Percentiles rank a stretch among this genome's conserved stretches.
Conservation (phyloP, 2,329 filamentous ascomycete genomes). For the Fusarium udum region DNA sequence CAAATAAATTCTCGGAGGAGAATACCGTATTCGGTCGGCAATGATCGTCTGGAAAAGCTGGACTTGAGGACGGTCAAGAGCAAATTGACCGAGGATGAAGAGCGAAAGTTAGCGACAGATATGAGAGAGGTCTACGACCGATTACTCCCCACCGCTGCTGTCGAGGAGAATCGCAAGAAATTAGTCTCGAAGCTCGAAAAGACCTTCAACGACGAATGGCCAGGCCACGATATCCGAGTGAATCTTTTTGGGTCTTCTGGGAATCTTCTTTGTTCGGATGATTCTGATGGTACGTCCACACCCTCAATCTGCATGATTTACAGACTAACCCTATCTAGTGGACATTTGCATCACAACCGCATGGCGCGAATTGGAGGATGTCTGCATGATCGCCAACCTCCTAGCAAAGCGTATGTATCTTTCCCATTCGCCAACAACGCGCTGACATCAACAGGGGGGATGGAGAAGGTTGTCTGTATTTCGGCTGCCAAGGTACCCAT, state of each 20-base stretch:
- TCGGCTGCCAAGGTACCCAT: conserved; percentile 96
- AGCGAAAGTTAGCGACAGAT: conserved; percentile 78
- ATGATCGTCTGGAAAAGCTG: conserved; percentile 77
- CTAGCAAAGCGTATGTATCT: conserved; percentile 80
- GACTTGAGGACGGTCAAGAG: conserved; percentile 78
- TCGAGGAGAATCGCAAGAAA: conserved; percentile 77
- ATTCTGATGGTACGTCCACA: conserved; percentile 83
- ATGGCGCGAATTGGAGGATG: conserved; percentile 85
- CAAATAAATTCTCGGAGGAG: conserved; percentile 82
- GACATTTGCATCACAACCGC: conserved; percentile 97
- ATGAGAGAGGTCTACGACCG: conserved; percentile 87
- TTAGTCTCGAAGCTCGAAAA: conserved; percentile 89
- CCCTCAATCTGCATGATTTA: background rate
- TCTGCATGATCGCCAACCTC: conserved; percentile 89
- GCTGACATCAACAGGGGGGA: conserved; percentile 74
- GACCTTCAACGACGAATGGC: conserved; percentile 91
- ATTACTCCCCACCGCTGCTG: conserved; percentile 83
- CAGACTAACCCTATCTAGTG: conserved; percentile 62
- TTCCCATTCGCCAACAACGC: background rate
- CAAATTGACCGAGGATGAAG: conserved; percentile 75
- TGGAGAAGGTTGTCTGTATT: conserved; percentile 96
- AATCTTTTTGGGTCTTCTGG: conserved; percentile 98
- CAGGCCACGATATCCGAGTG: conserved; percentile 87
- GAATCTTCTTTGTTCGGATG: conserved; percentile 91
- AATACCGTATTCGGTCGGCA: conserved; percentile 92